Evolutionary conservation across 192 early-diverging fungal genomes (phyloP).

Genomic region (Rhizoclosmatium sp.): DNA sequence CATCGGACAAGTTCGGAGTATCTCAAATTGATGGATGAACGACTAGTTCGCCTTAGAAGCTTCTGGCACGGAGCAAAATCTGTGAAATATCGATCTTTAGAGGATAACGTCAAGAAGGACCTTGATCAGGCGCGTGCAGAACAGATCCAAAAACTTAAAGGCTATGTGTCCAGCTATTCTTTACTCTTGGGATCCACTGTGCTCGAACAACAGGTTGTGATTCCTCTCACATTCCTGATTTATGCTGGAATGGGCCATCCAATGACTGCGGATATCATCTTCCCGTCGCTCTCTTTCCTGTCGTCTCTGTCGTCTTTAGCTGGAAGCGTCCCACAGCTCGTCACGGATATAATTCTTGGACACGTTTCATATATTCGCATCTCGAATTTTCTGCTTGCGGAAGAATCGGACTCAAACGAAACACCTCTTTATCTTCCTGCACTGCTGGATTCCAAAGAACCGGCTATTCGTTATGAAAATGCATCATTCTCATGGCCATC

Average conservation of each 20-base stretch:
- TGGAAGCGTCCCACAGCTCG: conserved; percentile 51
- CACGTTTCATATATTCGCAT: conserved; percentile 46
- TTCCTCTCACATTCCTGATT: conserved; percentile 30
- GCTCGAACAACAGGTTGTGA: background rate
- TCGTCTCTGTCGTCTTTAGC: conserved; percentile 60
- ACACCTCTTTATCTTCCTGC: background rate
- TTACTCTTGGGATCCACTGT: background rate
- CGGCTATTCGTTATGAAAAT: conserved; percentile 6
- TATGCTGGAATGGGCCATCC: conserved; percentile 17
- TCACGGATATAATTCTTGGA: conserved; percentile 25
- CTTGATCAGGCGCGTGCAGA: background rate
- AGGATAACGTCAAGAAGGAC: background rate
- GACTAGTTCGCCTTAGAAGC: background rate
- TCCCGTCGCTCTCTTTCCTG: conserved; percentile 65
- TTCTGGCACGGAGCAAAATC: conserved; percentile 19
- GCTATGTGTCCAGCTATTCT: background rate
- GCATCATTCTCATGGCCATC: conserved; percentile 32
- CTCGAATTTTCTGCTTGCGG: conserved; percentile 36
- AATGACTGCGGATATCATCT: conserved; percentile 62
- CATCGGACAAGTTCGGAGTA: background rate
- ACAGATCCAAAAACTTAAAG: background rate
- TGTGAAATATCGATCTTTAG: conserved; percentile 30
- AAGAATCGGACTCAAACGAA: conserved; percentile 37
- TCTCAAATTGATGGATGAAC: conserved; percentile 7
- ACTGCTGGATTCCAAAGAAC: background rate